A percentile compares a stretch with the other conserved stretches of the same genome.
Conservation (phyloP, 2,329 filamentous ascomycete species). For the Zasmidium cellare region DNA sequence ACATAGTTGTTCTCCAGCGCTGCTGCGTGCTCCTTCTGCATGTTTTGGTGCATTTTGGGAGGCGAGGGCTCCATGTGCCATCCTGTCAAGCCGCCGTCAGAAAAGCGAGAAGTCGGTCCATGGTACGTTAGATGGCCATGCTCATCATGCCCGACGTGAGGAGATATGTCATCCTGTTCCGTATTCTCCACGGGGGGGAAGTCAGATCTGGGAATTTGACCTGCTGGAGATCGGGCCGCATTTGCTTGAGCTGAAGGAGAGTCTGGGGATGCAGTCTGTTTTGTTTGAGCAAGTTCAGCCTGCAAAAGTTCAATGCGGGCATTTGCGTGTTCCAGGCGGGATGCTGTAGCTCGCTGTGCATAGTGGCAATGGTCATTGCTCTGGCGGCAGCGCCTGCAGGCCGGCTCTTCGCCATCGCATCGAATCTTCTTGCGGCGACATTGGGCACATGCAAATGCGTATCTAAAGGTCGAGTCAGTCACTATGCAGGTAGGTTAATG, state of each 20-base stretch:
- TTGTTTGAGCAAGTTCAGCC: neutral
- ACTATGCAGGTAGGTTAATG: no score
- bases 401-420: slow-evolving; percentile 6
- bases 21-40: neutral
- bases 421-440: slow-evolving; percentile 4
- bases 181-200: neutral
- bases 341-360: neutral
- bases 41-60: neutral
- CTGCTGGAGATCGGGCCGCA: neutral
- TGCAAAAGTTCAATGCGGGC: slow-evolving; percentile 1
- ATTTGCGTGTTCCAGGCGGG: neutral
- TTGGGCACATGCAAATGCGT: slow-evolving; percentile 5
- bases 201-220: neutral
- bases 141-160: slow-evolving; percentile 4
- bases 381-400: neutral
- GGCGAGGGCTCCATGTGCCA: neutral
- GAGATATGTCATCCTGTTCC: slow-evolving; percentile 1
- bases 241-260: neutral
- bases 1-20: neutral
- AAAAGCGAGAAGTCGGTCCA: slow-evolving; percentile 3
- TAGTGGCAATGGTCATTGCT: slow-evolving; percentile 1
- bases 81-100: neutral
- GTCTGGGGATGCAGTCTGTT: neutral
- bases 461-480: neutral
- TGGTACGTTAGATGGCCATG: slow-evolving; percentile 2